Evolutionary conservation across 2,329 filamentous ascomycete species (phyloP).

Genomic region (Phaeomoniella chlamydospora): DNA sequence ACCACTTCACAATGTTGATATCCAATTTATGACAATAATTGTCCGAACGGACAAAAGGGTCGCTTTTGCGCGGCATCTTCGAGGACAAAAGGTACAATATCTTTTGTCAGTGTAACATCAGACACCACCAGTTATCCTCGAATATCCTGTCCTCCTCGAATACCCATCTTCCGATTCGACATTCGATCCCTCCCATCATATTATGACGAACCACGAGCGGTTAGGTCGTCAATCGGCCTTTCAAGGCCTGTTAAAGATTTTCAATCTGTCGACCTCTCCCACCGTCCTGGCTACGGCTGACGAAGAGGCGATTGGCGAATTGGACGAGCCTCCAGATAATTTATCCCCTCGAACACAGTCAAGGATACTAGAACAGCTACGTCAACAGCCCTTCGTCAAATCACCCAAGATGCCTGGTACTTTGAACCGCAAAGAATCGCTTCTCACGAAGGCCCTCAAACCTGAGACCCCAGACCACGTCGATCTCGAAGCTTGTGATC

Average conservation of each 20-base stretch:
- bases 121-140: too few species aligned
- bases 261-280: constrained; percentile 24
- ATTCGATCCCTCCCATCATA: constrained; percentile 3
- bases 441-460: constrained; percentile 74
- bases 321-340: constrained; percentile 76
- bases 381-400: constrained; percentile 14
- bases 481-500: constrained; percentile 9
- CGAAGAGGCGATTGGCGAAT: constrained; percentile 57
- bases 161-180: not conserved
- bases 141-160: too few species aligned
- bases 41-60: constrained; percentile 18
- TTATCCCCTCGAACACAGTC: constrained; percentile 2
- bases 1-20: constrained; percentile 16
- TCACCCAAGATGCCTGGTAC: constrained; percentile 26
- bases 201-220: constrained; percentile 8
- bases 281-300: constrained; percentile 25
- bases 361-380: constrained; percentile 10
- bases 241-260: constrained; percentile 28
- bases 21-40: constrained; percentile 26
- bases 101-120: too few species aligned
- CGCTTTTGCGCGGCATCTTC: constrained; percentile 1
- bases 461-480: constrained; percentile 35
- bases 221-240: constrained; percentile 13
- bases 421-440: constrained; percentile 54
- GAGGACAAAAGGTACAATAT: not conserved